These are phyloP conservation scores for Tilletia horrida DNA, from an alignment of 1,284 basidiomycete genomes.

Conservation along the genomic window DNA sequence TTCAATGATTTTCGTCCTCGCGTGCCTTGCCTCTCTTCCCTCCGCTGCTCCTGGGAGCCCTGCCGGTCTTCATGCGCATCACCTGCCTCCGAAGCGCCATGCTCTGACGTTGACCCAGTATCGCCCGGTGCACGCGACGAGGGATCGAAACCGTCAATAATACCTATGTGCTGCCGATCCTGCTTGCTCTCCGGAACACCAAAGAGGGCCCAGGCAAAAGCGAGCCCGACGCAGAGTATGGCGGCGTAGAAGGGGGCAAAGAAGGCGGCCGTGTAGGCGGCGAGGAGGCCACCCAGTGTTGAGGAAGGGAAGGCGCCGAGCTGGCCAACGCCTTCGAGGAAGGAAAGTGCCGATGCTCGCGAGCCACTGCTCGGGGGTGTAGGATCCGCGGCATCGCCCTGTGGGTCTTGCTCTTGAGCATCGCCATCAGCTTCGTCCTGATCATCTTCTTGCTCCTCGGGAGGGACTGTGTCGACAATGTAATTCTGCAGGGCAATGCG, in stretches of 20 bases:
- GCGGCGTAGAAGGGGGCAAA: slow-evolving; percentile 48
- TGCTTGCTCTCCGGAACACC: slow-evolving; percentile 44
- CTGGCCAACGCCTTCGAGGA: slow-evolving; percentile 49
- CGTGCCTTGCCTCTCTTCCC: background rate
- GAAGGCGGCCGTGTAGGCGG: slow-evolving; percentile 41
- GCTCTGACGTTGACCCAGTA: background rate
- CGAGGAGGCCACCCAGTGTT: slow-evolving; percentile 41
- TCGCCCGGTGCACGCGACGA: background rate
- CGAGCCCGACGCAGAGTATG: slow-evolving; percentile 26
- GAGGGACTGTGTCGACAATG: slow-evolving; percentile 46
- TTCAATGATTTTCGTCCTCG: background rate
- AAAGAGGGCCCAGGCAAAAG: slow-evolving; percentile 29
- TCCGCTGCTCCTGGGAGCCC: background rate
- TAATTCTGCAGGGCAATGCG: slow-evolving; percentile 48
- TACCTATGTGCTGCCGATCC: slow-evolving; percentile 6
- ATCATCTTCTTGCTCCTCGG: slow-evolving; percentile 12
- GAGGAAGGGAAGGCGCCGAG: slow-evolving; percentile 44
- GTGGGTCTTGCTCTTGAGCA: background rate
- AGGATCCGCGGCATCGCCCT: background rate
- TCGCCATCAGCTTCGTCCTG: slow-evolving; percentile 19
- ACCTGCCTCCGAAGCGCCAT: background rate
- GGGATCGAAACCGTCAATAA: slow-evolving; percentile 11
- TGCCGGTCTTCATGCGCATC: background rate
- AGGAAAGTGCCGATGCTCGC: slow-evolving; percentile 40
- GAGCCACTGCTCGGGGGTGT: slow-evolving; percentile 18